Conservation (phyloP, 139 green algal genomes). For the Edaphochlamys debaryana region DNA sequence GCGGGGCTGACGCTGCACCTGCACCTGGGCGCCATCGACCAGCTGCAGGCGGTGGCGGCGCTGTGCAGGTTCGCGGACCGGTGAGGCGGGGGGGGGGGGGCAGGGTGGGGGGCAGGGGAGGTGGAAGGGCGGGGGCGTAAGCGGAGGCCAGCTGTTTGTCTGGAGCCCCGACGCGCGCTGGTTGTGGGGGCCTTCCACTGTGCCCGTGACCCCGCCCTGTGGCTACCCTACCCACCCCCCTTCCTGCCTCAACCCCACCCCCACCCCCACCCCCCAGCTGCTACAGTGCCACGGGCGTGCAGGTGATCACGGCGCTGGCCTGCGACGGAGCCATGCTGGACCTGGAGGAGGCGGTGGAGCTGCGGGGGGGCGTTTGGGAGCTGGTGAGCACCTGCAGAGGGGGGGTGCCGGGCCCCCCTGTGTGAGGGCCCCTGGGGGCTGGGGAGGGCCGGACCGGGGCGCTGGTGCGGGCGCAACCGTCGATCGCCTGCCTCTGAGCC, state of each 20-base stretch:
- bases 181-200: no score
- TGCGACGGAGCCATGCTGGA: constrained; percentile 7
- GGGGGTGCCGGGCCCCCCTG: neutral
- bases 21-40: constrained; percentile 30
- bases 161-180: no score
- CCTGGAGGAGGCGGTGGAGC: constrained; percentile 16
- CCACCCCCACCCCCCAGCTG: constrained; percentile 27
- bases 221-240: no score
- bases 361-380: constrained; percentile 15
- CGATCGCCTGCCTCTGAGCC: no score
- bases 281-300: neutral
- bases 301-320: constrained; percentile 31
- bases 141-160: no score
- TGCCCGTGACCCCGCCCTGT: no score
- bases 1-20: constrained; percentile 24
- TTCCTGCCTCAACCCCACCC: no score
- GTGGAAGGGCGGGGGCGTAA: neutral
- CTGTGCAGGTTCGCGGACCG: neutral
- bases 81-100: neutral
- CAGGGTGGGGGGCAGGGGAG: neutral
- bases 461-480: neutral
- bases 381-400: constrained; percentile 19
- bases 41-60: constrained; percentile 19
- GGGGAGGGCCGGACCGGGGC: neutral
- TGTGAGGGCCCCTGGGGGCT: neutral